A percentile compares a stretch with the other conserved stretches of the same genome.
These are phyloP conservation scores for Leccinum ochraceum DNA, from an alignment of 768 basidiomycete genomes.

Conservation along the genomic window DNA sequence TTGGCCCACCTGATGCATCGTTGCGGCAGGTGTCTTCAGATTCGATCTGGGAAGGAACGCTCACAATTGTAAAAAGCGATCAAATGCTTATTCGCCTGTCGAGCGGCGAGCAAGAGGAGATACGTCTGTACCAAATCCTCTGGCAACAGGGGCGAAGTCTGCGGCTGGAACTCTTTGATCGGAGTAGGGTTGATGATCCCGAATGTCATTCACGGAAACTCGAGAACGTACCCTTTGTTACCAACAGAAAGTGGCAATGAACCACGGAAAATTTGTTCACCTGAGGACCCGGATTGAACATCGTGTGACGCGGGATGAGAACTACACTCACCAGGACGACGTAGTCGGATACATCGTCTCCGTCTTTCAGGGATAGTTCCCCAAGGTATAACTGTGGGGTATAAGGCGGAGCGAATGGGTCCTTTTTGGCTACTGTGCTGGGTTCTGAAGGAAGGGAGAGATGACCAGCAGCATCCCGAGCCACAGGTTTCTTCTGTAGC, in stretches of 20 bases:
- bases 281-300: conserved; percentile 37
- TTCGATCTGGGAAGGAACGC: conserved; percentile 14
- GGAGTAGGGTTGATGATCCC: conserved; percentile 1
- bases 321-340: conserved; percentile 61
- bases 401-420: conserved; percentile 91
- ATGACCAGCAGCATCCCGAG: conserved; percentile 46
- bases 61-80: conserved; percentile 93
- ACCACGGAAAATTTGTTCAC: conserved; percentile 87
- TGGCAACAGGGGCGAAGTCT: conserved; percentile 79
- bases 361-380: conserved; percentile 57
- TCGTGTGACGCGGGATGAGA: conserved; percentile 1
- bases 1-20: conserved; percentile 56
- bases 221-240: conserved; percentile 69
- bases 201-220: not conserved
- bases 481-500: conserved; percentile 71
- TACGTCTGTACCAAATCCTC: conserved; percentile 78
- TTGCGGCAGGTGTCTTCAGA: not conserved
- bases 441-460: conserved; percentile 28
- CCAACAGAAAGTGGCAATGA: conserved; percentile 83
- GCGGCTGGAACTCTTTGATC: conserved; percentile 65
- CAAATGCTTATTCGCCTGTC: conserved; percentile 54
- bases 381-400: conserved; percentile 73
- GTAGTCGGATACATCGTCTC: conserved; percentile 55
- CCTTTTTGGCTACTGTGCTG: conserved; percentile 33
- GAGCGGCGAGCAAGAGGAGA: conserved; percentile 68